A percentile compares a stretch with the other conserved stretches of the same genome.
Evolutionary conservation across 306 rosid species (phyloP).

Genomic region (Cajanus cajan): DNA sequence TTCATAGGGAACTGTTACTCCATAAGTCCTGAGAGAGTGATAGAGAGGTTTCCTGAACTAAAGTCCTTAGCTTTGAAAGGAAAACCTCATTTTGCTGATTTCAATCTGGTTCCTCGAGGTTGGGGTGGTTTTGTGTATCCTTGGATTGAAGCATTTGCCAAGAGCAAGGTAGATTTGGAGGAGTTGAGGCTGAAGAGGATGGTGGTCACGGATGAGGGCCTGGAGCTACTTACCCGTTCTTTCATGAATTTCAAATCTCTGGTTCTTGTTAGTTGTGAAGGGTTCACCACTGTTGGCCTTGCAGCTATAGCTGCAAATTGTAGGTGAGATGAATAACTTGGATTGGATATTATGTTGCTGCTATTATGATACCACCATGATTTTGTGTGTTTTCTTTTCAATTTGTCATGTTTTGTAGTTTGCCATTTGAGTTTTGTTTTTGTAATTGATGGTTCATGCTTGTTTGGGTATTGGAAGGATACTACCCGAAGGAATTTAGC

Average conservation of each 20-base stretch:
- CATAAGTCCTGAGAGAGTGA: constrained; percentile 56
- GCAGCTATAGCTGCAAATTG: constrained; percentile 9
- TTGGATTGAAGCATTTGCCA: constrained; percentile 5
- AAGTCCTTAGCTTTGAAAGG: constrained; percentile 69
- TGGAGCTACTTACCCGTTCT: background rate
- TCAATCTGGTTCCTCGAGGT: constrained; percentile 66
- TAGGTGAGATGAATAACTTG: background rate
- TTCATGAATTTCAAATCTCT: constrained; percentile 1
- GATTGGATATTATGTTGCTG: background rate
- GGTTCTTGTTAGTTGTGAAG: constrained; percentile 10
- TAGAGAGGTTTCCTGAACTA: constrained; percentile 53
- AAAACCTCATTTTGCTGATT: constrained; percentile 81
- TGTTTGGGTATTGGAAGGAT: background rate
- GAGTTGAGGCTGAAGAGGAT: background rate
- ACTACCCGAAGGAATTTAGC: background rate
- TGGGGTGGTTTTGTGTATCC: constrained; percentile 70
- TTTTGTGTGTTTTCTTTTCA: background rate
- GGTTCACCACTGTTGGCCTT: background rate
- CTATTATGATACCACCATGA: background rate
- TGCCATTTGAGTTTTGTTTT: background rate
- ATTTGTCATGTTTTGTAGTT: background rate
- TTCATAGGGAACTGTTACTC: constrained; percentile 77
- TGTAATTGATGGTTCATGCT: background rate
- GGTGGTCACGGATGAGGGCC: background rate
- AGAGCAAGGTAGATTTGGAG: background rate